phyloP scores from a whole-genome alignment of 164 flowering plant species.

The Vitis labrusca region DNA sequence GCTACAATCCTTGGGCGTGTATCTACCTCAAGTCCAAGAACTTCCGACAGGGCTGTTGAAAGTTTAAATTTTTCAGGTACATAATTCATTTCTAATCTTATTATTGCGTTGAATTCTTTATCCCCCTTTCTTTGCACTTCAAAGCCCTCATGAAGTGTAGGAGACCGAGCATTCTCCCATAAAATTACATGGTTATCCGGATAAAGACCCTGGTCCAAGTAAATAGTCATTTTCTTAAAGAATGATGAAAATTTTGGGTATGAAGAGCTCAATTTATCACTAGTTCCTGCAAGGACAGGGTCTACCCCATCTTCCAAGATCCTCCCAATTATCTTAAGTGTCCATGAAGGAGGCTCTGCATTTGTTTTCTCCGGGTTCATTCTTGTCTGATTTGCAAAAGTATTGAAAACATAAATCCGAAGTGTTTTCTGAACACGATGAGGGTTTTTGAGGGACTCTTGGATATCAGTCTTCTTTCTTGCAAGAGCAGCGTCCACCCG shows the following conservation, averaged over 20 bases:
- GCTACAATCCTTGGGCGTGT: constrained; percentile 69
- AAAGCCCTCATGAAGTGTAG: constrained; percentile 78
- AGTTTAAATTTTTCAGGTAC: constrained; percentile 73
- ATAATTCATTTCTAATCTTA: constrained; percentile 80
- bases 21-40: constrained; percentile 81
- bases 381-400: constrained; percentile 59
- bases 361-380: constrained; percentile 29
- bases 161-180: constrained; percentile 77
- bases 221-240: constrained; percentile 72
- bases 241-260: constrained; percentile 79
- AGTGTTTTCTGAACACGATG: constrained; percentile 65
- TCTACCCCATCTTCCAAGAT: constrained; percentile 71
- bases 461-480: constrained; percentile 77
- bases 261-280: constrained; percentile 27
- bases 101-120: constrained; percentile 67
- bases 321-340: constrained; percentile 81
- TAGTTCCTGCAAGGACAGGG: constrained; percentile 47
- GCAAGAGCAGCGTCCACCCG: constrained; percentile 68
- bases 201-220: constrained; percentile 74
- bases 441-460: constrained; percentile 66
- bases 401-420: constrained; percentile 76
- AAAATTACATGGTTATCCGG: constrained; percentile 76
- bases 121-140: constrained; percentile 90
- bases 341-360: constrained; percentile 75
- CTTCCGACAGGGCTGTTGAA: constrained; percentile 61